phyloP scores from a whole-genome alignment of 129 eudicot species.

The Arctium lappa region DNA sequence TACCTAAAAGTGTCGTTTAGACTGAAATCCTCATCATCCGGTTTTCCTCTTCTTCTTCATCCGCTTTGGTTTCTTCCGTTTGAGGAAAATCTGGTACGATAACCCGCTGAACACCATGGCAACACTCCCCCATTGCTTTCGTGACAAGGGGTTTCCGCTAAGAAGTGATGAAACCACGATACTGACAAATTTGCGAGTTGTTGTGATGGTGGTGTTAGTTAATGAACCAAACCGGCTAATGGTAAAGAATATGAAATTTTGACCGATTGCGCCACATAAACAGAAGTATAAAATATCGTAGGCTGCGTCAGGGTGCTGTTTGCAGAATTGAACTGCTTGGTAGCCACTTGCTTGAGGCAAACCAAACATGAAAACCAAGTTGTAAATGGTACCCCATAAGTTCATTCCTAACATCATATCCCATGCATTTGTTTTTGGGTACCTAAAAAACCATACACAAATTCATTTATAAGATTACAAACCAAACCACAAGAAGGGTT shows the following conservation, averaged over 20 bases:
- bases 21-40: slow-evolving; percentile 1
- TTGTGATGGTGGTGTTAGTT: slow-evolving; percentile 93
- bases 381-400: slow-evolving; percentile 95
- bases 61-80: slow-evolving; percentile 57
- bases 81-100: slow-evolving; percentile 89
- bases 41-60: slow-evolving; percentile 54
- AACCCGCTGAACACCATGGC: slow-evolving; percentile 84
- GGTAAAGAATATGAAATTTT: slow-evolving; percentile 84
- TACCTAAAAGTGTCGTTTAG: not conserved
- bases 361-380: slow-evolving; percentile 89
- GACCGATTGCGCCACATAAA: slow-evolving; percentile 95
- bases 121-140: slow-evolving; percentile 90
- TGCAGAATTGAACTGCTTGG: slow-evolving; percentile 84
- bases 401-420: slow-evolving; percentile 98
- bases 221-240: slow-evolving; percentile 94
- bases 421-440: slow-evolving; percentile 96
- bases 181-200: slow-evolving; percentile 96
- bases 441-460: slow-evolving; percentile 36
- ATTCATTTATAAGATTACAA: not conserved
- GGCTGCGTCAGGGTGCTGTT: slow-evolving; percentile 85
- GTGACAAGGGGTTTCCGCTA: slow-evolving; percentile 87
- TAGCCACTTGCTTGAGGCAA: slow-evolving; percentile 93
- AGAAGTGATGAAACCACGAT: slow-evolving; percentile 89
- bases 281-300: slow-evolving; percentile 88
- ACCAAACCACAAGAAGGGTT: too few relatives aligned